These are phyloP conservation scores for Dactylellina leptospora DNA, from an alignment of 2,329 filamentous ascomycete species.

Conservation along the genomic window DNA sequence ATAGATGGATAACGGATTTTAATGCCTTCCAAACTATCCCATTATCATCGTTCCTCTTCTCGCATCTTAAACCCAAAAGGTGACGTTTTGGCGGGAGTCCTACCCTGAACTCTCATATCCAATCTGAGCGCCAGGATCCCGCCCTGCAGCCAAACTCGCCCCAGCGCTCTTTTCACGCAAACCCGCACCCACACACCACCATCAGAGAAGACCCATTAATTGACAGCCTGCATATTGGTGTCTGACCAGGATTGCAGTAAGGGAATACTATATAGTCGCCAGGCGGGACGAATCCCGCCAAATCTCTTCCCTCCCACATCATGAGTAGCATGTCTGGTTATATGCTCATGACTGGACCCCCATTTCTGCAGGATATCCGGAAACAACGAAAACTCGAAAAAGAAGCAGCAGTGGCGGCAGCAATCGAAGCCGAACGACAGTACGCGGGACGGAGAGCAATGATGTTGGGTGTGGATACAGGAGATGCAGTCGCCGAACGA, in stretches of 20 bases:
- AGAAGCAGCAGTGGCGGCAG: constrained; percentile 36
- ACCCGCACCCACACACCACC: constrained; percentile 36
- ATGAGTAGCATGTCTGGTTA: constrained; percentile 53
- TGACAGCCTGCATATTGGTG: constrained; percentile 49
- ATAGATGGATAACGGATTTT: constrained; percentile 34
- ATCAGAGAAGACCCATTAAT: constrained; percentile 17
- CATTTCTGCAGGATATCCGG: constrained; percentile 42
- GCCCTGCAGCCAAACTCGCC: constrained; percentile 45
- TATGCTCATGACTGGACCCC: constrained; percentile 46
- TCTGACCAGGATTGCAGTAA: constrained; percentile 45
- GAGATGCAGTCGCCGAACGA: constrained; percentile 26
- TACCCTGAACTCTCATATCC: constrained; percentile 38
- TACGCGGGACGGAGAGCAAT: constrained; percentile 43
- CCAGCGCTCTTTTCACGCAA: constrained; percentile 39
- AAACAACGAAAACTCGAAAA: constrained; percentile 52
- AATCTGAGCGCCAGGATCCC: constrained; percentile 43
- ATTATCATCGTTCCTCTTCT: constrained; percentile 39
- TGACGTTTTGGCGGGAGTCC: constrained; percentile 39
- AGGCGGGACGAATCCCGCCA: constrained; percentile 46
- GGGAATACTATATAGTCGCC: constrained; percentile 52
- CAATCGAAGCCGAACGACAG: constrained; percentile 35
- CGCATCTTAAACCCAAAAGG: constrained; percentile 46
- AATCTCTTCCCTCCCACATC: constrained; percentile 40
- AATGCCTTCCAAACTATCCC: constrained; percentile 9
- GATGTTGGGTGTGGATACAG: constrained; percentile 44